Evolutionary conservation across 768 basidiomycete species (phyloP).

Genomic region (Hemileccinum impolitum): DNA sequence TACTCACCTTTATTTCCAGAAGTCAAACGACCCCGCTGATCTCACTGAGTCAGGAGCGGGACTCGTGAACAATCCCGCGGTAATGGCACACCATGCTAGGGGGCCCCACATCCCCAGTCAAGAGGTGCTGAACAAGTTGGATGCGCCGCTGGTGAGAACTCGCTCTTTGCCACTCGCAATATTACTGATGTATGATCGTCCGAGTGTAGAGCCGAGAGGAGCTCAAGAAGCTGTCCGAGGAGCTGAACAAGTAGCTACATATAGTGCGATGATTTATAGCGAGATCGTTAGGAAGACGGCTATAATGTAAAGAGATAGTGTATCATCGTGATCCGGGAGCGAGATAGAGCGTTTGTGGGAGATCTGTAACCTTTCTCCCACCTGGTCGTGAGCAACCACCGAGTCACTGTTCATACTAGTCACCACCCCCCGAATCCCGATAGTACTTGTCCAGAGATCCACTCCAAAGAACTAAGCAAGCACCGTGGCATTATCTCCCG

Average conservation of each 20-base stretch:
- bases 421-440: too few species aligned
- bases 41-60: conserved; percentile 31
- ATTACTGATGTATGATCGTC: background rate
- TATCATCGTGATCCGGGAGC: too few species aligned
- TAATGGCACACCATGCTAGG: conserved; percentile 46
- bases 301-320: too few species aligned
- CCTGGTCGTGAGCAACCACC: too few species aligned
- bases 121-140: conserved; percentile 43
- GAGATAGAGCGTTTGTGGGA: too few species aligned
- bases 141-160: conserved; percentile 43
- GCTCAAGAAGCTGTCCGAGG: conserved; percentile 42
- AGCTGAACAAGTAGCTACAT: conserved; percentile 38
- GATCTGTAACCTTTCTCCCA: too few species aligned
- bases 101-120: conserved; percentile 49
- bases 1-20: conserved; percentile 32
- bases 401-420: too few species aligned
- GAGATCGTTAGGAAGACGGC: background rate
- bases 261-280: too few species aligned
- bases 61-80: conserved; percentile 37
- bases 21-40: conserved; percentile 52
- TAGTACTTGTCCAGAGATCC: too few species aligned
- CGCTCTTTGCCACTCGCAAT: background rate
- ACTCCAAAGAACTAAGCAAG: too few species aligned
- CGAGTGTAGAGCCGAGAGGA: conserved; percentile 49
- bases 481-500: too few species aligned